Conservation (phyloP, 768 basidiomycete species). For the Suillus occidentalis region DNA sequence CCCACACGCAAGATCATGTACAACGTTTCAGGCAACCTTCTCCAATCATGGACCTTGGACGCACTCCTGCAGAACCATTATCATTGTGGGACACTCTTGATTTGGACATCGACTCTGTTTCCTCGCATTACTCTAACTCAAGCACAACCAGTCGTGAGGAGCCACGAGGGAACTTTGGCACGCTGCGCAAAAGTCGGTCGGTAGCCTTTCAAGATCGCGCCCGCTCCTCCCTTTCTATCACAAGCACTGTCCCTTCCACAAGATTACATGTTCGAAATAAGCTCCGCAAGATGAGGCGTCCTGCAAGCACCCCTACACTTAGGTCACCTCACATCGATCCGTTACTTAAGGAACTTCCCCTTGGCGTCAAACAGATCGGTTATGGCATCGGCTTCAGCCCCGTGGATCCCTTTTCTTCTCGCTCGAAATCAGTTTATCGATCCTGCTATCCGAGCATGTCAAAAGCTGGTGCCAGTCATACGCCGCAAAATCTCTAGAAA, state of each 20-base stretch:
- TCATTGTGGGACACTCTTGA: slow-evolving; percentile 51
- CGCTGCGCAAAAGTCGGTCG: slow-evolving; percentile 29
- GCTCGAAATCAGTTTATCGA: slow-evolving; percentile 5
- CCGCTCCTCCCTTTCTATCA: slow-evolving; percentile 38
- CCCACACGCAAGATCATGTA: neutral
- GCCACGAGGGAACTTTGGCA: slow-evolving; percentile 25
- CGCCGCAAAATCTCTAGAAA: slow-evolving; percentile 9
- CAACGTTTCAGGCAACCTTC: neutral
- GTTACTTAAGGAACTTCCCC: slow-evolving; percentile 36
- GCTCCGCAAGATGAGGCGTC: slow-evolving; percentile 39
- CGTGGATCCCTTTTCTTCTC: neutral
- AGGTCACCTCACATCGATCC: slow-evolving; percentile 15
- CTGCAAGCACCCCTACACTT: slow-evolving; percentile 32
- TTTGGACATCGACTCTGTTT: slow-evolving; percentile 26
- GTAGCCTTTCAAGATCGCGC: slow-evolving; percentile 12
- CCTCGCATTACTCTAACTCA: slow-evolving; percentile 14
- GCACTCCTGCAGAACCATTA: slow-evolving; percentile 26
- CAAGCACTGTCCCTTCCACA: slow-evolving; percentile 33
- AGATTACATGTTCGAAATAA: slow-evolving; percentile 35
- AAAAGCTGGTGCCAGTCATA: slow-evolving; percentile 4
- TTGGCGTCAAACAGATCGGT: slow-evolving; percentile 32
- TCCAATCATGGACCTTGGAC: slow-evolving; percentile 14
- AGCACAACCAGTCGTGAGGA: slow-evolving; percentile 7
- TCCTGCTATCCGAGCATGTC: slow-evolving; percentile 6
- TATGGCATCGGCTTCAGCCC: slow-evolving; percentile 47